Conservation (phyloP, 208 protist species). For the Trypanosoma cruzi region DNA sequence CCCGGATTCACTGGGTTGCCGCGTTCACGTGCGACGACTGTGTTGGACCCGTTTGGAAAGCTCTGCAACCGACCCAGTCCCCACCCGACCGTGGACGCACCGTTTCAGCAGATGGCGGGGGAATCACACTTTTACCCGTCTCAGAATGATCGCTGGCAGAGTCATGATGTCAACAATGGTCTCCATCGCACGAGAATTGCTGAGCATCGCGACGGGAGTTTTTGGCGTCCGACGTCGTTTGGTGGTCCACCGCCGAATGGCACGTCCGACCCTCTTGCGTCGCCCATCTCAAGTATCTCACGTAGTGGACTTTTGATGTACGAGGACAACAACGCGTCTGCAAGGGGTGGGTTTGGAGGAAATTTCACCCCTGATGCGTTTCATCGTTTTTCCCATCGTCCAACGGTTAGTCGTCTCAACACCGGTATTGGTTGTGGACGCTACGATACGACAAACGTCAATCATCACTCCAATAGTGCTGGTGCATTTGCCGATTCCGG, state of each 20-base stretch:
- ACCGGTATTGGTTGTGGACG: neutral
- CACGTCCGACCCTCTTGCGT: slow-evolving; percentile 13
- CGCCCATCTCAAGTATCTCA: slow-evolving; percentile 24
- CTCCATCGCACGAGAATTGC: neutral
- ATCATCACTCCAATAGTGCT: neutral
- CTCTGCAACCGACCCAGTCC: slow-evolving; percentile 14
- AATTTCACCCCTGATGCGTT: neutral
- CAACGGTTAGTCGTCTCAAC: neutral
- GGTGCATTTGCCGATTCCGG: neutral
- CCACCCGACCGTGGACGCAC: neutral
- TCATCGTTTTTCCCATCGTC: slow-evolving; percentile 6
- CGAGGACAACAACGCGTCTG: slow-evolving; percentile 5
- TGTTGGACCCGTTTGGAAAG: slow-evolving; percentile 24
- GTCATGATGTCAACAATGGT: slow-evolving; percentile 19
- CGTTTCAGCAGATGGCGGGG: neutral
- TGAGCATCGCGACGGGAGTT: slow-evolving; percentile 9
- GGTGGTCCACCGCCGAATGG: neutral
- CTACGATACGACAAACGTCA: neutral
- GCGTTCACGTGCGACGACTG: slow-evolving; percentile 7
- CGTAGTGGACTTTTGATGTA: slow-evolving; percentile 13
- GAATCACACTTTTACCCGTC: slow-evolving; percentile 12
- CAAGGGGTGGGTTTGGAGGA: neutral
- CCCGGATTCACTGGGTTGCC: neutral
- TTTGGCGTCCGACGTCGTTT: slow-evolving; percentile 18
- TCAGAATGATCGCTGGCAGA: slow-evolving; percentile 24